phyloP scores from a whole-genome alignment of 2,329 filamentous ascomycete species.

The Pseudocercospora ulei region DNA sequence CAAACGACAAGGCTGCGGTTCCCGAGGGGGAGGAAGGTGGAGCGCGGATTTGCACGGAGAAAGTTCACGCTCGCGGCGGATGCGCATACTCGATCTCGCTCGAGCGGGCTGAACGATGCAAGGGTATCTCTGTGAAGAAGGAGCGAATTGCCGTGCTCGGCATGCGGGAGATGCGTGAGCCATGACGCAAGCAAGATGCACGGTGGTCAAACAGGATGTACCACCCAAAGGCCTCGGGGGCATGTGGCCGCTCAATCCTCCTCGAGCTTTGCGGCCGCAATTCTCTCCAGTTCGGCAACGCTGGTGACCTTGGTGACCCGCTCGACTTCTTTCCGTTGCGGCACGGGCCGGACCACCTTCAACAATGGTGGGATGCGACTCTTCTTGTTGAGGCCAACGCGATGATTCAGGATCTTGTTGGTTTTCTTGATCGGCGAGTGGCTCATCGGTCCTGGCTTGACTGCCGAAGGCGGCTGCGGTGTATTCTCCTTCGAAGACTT shows the following conservation, averaged over 20 bases:
- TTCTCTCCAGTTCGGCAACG: constrained; percentile 13
- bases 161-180: no score
- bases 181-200: no score
- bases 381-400: constrained; percentile 42
- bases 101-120: constrained; percentile 3
- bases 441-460: constrained; percentile 12
- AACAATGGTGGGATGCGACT: constrained; percentile 42
- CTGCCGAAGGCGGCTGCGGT: background rate
- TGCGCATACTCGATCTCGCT: background rate
- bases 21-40: no score
- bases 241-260: background rate
- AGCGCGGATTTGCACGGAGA: no score
- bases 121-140: constrained; percentile 5
- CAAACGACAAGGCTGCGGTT: no score
- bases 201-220: no score
- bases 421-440: constrained; percentile 22
- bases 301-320: constrained; percentile 15
- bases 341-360: constrained; percentile 20
- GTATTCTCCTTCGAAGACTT: constrained; percentile 6
- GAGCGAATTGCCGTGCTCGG: background rate
- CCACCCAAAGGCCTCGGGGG: background rate
- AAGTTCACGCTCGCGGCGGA: no score
- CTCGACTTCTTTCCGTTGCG: constrained; percentile 14
- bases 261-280: constrained; percentile 6
- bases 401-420: constrained; percentile 35